Conservation (phyloP, 306 rosid genomes). For the Cucumis melo region DNA sequence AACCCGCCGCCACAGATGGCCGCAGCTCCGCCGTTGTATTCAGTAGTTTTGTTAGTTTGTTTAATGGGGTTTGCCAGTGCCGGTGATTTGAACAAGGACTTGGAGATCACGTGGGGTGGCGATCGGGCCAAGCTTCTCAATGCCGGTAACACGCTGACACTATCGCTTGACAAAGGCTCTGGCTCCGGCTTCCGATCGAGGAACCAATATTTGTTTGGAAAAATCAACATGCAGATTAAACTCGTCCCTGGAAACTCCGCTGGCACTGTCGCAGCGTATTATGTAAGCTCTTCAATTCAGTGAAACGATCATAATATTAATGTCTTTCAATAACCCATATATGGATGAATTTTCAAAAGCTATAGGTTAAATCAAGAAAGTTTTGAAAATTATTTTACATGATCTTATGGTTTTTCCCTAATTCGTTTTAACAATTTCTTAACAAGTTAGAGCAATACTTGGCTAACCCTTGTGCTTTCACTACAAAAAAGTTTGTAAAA, state of each 20-base stretch:
- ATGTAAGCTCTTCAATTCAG: conserved; percentile 21
- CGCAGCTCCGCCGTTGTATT: neutral
- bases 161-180: conserved; percentile 52
- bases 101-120: conserved; percentile 55
- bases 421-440: too few species aligned
- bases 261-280: conserved; percentile 64
- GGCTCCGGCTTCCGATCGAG: conserved; percentile 66
- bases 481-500: too few species aligned
- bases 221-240: conserved; percentile 55
- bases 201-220: conserved; percentile 36
- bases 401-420: too few species aligned
- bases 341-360: too few species aligned
- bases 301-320: neutral
- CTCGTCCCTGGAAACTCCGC: conserved; percentile 59
- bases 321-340: too few species aligned
- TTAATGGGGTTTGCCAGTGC: conserved; percentile 10
- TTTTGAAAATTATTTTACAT: too few species aligned
- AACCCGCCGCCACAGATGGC: neutral
- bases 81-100: conserved; percentile 34
- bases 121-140: conserved; percentile 38
- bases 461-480: too few species aligned
- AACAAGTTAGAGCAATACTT: too few species aligned
- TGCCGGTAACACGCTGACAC: conserved; percentile 28
- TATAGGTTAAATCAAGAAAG: too few species aligned
- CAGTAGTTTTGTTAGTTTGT: neutral